Evolutionary conservation across 2,329 filamentous ascomycete species (phyloP), one percentile per base, ranked within the genome.

Genomic region (Colletotrichum navitas): DNA sequence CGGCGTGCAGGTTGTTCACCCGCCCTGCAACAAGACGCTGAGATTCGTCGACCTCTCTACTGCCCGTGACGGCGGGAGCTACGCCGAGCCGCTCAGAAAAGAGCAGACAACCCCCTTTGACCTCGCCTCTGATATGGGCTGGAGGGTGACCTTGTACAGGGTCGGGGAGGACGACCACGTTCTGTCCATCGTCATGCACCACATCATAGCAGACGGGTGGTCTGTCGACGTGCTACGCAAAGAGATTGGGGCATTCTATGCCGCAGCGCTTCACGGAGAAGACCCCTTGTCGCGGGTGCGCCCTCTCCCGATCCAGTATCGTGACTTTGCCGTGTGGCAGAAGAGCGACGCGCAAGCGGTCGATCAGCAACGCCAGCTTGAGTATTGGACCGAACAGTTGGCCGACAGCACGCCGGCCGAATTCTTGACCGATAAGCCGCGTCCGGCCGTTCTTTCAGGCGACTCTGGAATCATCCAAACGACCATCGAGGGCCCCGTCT

Each of bases 171-270:
- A 74, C 0, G 70, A 78, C 2, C 67, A 77, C 63, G 24, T 77
- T 2, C 60, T 79, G 0, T 78, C 76, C 0, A 77, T 79, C 8
- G 71, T 77, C 3, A 76, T 79, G 74, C 78, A 79, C 39, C 78
- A 79, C 21, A 78, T 77, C 18, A 71, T 79, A 5, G 75, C 76
- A 0, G 78, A 79, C 43, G 77, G 78, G 0, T 79, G 77, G 78
- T 79, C 78, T 1, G 60, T 78, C 5, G 76, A 78, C 16, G 64
- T 77, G 5, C 45, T 79, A 0, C 64, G 68, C 1, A 63, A 39
- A 2, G 77, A 79, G 16, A 66, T 79, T 5, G 67, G 43, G 1
- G n/a, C 45, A 1, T 74, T 78, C 36, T 79, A 78, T 32, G 63
- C 67, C 0, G 68, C 70, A 52, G 75, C 73, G 1, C 11, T 74